Evolutionary conservation across 2,329 filamentous ascomycete genomes (phyloP).

Genomic region (Knufia petricola): DNA sequence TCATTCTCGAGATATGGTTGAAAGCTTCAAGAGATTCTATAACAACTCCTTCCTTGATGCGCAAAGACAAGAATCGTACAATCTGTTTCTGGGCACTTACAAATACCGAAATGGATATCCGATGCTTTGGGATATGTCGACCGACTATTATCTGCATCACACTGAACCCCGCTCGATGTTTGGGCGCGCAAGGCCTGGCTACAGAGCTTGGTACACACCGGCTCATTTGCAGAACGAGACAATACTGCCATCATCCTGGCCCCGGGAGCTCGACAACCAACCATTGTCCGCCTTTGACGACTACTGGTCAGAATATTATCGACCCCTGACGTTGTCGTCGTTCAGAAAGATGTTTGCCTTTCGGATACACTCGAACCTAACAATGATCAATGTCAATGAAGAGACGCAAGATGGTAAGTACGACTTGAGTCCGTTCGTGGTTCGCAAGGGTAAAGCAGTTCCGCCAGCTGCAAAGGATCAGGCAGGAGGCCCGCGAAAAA

Average conservation of each 20-base stretch:
- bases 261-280: constrained; percentile 31
- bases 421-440: constrained; percentile 79
- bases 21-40: constrained; percentile 98
- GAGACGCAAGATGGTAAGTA: constrained; percentile 61
- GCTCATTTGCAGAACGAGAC: constrained; percentile 56
- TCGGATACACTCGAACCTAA: constrained; percentile 81
- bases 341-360: constrained; percentile 88
- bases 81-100: constrained; percentile 93
- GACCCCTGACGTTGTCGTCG: constrained; percentile 75
- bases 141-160: constrained; percentile 94
- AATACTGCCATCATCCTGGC: constrained; percentile 41
- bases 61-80: constrained; percentile 97
- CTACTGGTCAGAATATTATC: constrained; percentile 97
- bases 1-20: constrained; percentile 95
- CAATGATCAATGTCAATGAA: constrained; percentile 67
- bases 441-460: constrained; percentile 51
- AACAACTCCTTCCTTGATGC: constrained; percentile 97
- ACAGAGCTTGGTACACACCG: constrained; percentile 83
- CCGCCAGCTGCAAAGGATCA: constrained; percentile 53
- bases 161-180: constrained; percentile 68
- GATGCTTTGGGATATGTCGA: constrained; percentile 92
- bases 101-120: constrained; percentile 78
- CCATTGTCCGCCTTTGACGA: constrained; percentile 65
- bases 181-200: constrained; percentile 54
- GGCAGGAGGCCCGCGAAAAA: constrained; percentile 42